These are phyloP conservation scores for Neohortaea acidophila DNA, from an alignment of 495 filamentous ascomycete genomes.

Conservation along the genomic window DNA sequence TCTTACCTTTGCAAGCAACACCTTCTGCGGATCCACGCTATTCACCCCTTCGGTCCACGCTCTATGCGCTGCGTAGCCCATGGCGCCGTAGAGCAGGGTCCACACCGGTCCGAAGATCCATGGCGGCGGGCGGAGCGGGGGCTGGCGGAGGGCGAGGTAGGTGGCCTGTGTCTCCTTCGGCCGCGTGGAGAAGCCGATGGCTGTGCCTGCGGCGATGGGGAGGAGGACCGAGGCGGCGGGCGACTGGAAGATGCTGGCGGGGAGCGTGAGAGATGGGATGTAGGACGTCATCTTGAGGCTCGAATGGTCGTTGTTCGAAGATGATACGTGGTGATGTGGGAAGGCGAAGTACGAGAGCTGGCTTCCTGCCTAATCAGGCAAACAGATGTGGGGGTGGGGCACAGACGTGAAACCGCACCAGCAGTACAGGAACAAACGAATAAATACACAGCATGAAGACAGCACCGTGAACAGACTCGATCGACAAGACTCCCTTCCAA, in stretches of 20 bases:
- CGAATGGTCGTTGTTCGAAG: no score
- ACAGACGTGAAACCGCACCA: no score
- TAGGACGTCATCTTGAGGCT: slow-evolving; percentile 52
- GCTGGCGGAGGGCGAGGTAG: slow-evolving; percentile 58
- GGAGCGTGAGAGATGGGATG: slow-evolving; percentile 42
- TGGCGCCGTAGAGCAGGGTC: slow-evolving; percentile 72
- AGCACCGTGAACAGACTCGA: no score
- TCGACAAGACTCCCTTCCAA: no score
- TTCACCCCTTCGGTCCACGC: slow-evolving; percentile 44
- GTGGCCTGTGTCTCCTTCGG: slow-evolving; percentile 42
- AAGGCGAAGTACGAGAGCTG: no score
- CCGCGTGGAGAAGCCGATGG: slow-evolving; percentile 21
- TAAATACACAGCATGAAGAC: no score
- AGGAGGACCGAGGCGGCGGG: slow-evolving; percentile 54
- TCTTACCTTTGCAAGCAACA: slow-evolving; percentile 29
- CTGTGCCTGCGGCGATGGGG: slow-evolving; percentile 47
- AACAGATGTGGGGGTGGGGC: no score
- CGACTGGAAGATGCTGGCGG: slow-evolving; percentile 44
- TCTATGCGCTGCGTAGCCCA: slow-evolving; percentile 79
- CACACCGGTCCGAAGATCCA: slow-evolving; percentile 72
- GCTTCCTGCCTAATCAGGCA: no score
- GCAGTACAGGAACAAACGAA: no score
- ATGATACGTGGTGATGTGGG: no score
- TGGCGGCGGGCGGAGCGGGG: slow-evolving; percentile 63
- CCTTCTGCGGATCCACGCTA: slow-evolving; percentile 29